Percentiles rank a stretch among this genome's conserved stretches.
Conservation (phyloP, 164 flowering plant species). For the Aristolochia californica region DNA sequence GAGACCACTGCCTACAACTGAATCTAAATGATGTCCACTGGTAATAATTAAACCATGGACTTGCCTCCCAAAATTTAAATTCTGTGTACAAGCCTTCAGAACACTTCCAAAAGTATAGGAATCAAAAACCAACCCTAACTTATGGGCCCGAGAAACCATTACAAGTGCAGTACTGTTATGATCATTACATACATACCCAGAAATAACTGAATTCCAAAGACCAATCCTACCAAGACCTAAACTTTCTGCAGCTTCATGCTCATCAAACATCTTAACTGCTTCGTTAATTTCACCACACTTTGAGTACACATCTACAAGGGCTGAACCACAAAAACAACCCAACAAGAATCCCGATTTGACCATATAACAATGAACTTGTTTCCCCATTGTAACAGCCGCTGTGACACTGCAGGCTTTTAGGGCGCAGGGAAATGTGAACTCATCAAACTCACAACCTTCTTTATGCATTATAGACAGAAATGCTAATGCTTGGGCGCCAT, state of each 20-base stretch:
- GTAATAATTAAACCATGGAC: slow-evolving; percentile 21
- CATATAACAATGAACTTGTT: slow-evolving; percentile 18
- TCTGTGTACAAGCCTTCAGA: slow-evolving; percentile 12
- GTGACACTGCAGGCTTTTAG: slow-evolving; percentile 16
- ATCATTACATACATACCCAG: slow-evolving; percentile 13
- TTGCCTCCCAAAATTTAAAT: slow-evolving; percentile 16
- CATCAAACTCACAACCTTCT: slow-evolving; percentile 13
- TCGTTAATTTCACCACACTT: slow-evolving; percentile 15
- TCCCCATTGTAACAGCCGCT: slow-evolving; percentile 9
- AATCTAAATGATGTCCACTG: slow-evolving; percentile 16
- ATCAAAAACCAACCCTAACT: slow-evolving; percentile 13
- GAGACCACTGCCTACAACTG: slow-evolving; percentile 17
- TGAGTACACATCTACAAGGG: slow-evolving; percentile 21
- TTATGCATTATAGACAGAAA: slow-evolving; percentile 15
- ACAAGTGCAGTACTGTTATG: slow-evolving; percentile 7
- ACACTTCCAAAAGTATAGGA: slow-evolving; percentile 16
- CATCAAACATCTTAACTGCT: slow-evolving; percentile 11
- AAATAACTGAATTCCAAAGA: slow-evolving; percentile 20
- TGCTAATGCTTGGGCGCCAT: slow-evolving; percentile 8
- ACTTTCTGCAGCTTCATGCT: slow-evolving; percentile 1
- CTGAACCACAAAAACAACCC: slow-evolving; percentile 7
- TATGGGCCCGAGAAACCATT: slow-evolving; percentile 12
- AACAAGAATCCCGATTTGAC: slow-evolving; percentile 9
- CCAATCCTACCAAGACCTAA: slow-evolving; percentile 11
- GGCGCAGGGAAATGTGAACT: slow-evolving; percentile 22